phyloP scores from a whole-genome alignment of 116 monocot species.

The Dioscorea cayenensis region DNA sequence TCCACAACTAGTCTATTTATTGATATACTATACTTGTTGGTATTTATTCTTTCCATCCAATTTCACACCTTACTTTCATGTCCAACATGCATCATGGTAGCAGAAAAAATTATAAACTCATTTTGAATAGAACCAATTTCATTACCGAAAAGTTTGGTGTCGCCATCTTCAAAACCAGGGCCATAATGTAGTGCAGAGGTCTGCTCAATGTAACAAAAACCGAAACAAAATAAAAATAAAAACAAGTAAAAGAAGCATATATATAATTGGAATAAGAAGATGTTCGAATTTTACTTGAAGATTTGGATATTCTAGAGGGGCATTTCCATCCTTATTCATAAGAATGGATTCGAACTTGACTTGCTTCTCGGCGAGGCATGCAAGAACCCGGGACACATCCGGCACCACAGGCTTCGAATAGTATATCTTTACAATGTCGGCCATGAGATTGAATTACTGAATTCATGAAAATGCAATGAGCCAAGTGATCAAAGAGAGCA shows the following conservation, averaged over 20 bases:
- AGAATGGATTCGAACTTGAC: conserved; percentile 37
- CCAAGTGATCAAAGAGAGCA: no score
- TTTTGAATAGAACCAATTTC: no score
- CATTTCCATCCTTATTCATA: conserved; percentile 32
- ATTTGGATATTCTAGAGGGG: conserved; percentile 50
- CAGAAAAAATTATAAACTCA: background rate
- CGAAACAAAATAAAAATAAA: background rate
- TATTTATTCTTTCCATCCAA: no score
- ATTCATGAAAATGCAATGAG: no score
- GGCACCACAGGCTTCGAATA: conserved; percentile 60
- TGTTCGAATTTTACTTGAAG: conserved; percentile 39
- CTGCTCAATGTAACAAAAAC: conserved; percentile 15
- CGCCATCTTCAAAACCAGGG: conserved; percentile 51
- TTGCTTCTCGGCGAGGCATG: conserved; percentile 82
- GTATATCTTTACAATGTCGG: conserved; percentile 50
- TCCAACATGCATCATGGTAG: no score
- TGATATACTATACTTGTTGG: no score
- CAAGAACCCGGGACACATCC: conserved; percentile 74
- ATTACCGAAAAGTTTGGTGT: conserved; percentile 47
- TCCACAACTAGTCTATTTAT: no score
- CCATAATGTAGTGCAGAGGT: conserved; percentile 26
- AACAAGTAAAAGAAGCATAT: background rate
- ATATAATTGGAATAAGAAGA: background rate
- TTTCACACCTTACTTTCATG: no score
- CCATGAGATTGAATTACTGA: background rate